Percentiles rank a stretch among this genome's conserved stretches.
Evolutionary conservation across 345 rosid species (phyloP).

Genomic region (Eucalyptus tenuipes): DNA sequence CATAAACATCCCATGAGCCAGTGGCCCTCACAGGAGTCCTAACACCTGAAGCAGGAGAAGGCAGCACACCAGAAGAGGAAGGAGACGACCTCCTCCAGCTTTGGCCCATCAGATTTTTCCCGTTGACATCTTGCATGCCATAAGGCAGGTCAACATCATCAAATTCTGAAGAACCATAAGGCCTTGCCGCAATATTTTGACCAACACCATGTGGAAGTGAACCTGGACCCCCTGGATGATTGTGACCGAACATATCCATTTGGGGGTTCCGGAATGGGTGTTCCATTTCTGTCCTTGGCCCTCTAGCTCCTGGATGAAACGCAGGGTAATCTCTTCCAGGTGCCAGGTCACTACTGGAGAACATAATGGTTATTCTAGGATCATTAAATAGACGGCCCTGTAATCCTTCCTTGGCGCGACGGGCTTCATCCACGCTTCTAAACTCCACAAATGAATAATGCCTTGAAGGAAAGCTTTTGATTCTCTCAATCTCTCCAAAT

Average conservation of each 20-base stretch:
- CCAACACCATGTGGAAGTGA: conserved; percentile 22
- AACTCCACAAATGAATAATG: conserved; percentile 90
- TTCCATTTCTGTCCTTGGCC: conserved; percentile 51
- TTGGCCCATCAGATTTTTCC: conserved; percentile 12
- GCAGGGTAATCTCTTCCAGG: conserved; percentile 45
- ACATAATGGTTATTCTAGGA: conserved; percentile 85
- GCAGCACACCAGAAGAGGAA: conserved; percentile 34
- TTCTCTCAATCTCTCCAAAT: conserved; percentile 94
- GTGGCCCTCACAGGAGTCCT: conserved; percentile 39
- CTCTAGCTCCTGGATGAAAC: conserved; percentile 42
- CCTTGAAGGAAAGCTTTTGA: conserved; percentile 67
- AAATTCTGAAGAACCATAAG: conserved; percentile 41
- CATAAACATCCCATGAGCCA: conserved; percentile 72
- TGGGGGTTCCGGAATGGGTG: conserved; percentile 26
- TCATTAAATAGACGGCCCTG: conserved; percentile 90
- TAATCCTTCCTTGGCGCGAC: conserved; percentile 87
- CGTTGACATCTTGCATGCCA: conserved; percentile 17
- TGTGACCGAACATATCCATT: conserved; percentile 34
- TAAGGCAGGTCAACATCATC: conserved; percentile 22
- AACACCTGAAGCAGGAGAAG: conserved; percentile 41
- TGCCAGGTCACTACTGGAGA: conserved; percentile 52
- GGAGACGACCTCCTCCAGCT: conserved; percentile 70
- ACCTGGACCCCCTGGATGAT: conserved; percentile 20
- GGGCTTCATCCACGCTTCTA: conserved; percentile 92
- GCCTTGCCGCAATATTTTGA: conserved; percentile 17